Evolutionary conservation across 345 rosid species (phyloP).

Genomic region (Euphorbia lathyris): DNA sequence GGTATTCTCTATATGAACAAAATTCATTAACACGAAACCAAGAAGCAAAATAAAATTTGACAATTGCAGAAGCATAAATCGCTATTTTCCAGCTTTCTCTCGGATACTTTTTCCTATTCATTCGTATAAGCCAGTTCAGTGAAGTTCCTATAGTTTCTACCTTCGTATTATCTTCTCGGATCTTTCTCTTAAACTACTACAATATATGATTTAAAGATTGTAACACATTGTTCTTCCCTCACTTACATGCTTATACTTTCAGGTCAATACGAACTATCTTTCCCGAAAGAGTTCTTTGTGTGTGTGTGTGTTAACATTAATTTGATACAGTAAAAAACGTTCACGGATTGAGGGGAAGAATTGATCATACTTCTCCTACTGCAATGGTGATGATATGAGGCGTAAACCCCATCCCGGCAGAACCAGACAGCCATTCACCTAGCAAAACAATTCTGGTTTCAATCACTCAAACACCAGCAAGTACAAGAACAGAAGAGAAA

Average conservation of each 20-base stretch:
- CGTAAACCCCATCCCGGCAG: constrained; percentile 81
- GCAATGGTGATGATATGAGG: constrained; percentile 70
- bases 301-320: background rate
- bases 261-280: background rate
- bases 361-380: constrained; percentile 66
- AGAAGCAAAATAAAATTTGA: background rate
- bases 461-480: constrained; percentile 5
- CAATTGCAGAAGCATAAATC: background rate
- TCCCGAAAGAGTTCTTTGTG: background rate
- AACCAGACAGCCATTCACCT: constrained; percentile 70
- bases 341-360: constrained; percentile 11
- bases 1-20: constrained; percentile 12
- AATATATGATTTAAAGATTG: background rate
- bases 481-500: background rate
- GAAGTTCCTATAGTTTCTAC: background rate
- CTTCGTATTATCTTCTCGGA: too few species aligned
- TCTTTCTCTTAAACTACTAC: background rate
- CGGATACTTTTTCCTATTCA: background rate
- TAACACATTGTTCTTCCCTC: background rate
- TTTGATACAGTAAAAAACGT: background rate
- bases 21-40: background rate
- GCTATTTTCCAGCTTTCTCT: background rate
- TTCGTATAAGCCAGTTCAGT: background rate
- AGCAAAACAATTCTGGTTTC: constrained; percentile 30
- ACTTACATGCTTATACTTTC: background rate